Evolutionary conservation across 768 basidiomycete species (phyloP).

Genomic region (Tulasnella sp.): DNA sequence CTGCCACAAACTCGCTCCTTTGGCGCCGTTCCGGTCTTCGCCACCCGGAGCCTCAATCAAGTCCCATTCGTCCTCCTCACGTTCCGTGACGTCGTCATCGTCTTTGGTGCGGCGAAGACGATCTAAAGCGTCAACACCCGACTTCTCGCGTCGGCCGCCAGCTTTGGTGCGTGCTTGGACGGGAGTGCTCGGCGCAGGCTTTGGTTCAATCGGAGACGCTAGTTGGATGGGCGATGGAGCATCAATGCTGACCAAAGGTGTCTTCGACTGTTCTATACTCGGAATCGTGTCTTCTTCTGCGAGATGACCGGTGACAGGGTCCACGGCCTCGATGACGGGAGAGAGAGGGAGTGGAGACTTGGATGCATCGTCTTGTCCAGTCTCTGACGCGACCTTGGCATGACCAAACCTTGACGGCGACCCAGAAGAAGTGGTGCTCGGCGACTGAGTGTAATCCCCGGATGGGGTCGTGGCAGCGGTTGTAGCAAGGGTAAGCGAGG

Average conservation of each 20-base stretch:
- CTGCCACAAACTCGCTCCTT: slow-evolving; percentile 72
- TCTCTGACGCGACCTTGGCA: neutral
- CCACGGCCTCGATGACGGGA: slow-evolving; percentile 6
- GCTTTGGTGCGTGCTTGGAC: neutral
- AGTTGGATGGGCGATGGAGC: neutral
- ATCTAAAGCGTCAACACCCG: slow-evolving; percentile 72
- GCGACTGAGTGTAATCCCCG: neutral
- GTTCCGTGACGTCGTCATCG: slow-evolving; percentile 33
- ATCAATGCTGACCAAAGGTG: neutral
- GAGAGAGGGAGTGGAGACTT: neutral
- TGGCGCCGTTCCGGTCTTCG: slow-evolving; percentile 74
- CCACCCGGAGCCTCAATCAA: slow-evolving; percentile 65
- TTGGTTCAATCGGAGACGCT: slow-evolving; percentile 20
- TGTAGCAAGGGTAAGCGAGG: neutral
- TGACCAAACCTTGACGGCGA: neutral
- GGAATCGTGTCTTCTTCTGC: neutral
- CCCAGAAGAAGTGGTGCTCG: neutral
- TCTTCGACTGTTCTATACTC: neutral
- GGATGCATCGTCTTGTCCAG: neutral
- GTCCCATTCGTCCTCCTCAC: slow-evolving; percentile 84
- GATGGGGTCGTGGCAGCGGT: slow-evolving; percentile 1
- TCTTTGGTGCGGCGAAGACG: slow-evolving; percentile 46
- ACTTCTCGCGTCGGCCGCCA: slow-evolving; percentile 54
- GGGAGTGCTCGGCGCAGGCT: slow-evolving; percentile 27
- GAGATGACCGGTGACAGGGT: neutral